Percentiles rank a stretch among this genome's conserved stretches.
Conservation (phyloP, 805 yeast species). For the Saturnispora diversa region DNA sequence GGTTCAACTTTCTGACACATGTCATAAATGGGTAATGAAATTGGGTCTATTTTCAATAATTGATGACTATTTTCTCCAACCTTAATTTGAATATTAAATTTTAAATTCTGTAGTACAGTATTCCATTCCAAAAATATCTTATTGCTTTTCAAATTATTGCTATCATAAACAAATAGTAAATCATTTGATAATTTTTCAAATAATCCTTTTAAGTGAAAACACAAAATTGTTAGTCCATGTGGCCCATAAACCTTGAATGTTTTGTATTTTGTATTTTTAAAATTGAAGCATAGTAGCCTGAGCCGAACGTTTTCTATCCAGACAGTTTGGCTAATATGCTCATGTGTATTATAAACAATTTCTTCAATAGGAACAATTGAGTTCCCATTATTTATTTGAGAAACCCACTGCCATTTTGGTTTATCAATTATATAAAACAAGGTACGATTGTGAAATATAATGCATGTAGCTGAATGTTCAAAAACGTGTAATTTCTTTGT, state of each 20-base stretch:
- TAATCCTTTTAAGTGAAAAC: background rate
- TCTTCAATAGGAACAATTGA: background rate
- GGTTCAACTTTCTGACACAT: background rate
- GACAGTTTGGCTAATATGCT: slow-evolving; percentile 6
- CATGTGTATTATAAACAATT: slow-evolving; percentile 1
- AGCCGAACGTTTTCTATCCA: slow-evolving; percentile 8
- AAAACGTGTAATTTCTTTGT: background rate
- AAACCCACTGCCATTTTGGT: background rate
- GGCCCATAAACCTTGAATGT: slow-evolving; percentile 1
- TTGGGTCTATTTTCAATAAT: slow-evolving; percentile 2
- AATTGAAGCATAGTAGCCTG: slow-evolving; percentile 1
- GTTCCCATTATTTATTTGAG: background rate
- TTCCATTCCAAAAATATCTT: slow-evolving; percentile 1
- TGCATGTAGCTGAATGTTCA: background rate
- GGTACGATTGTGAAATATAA: background rate
- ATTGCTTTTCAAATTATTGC: background rate
- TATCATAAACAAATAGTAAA: slow-evolving; percentile 4
- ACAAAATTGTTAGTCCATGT: background rate
- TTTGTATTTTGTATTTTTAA: background rate
- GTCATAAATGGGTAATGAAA: slow-evolving; percentile 4
- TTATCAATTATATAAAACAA: slow-evolving; percentile 6
- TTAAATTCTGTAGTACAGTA: background rate
- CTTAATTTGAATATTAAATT: slow-evolving; percentile 4
- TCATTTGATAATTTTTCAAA: background rate
- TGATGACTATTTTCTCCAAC: background rate